Conservation (phyloP, 1,284 basidiomycete species). For the Inonotus hispidus region DNA sequence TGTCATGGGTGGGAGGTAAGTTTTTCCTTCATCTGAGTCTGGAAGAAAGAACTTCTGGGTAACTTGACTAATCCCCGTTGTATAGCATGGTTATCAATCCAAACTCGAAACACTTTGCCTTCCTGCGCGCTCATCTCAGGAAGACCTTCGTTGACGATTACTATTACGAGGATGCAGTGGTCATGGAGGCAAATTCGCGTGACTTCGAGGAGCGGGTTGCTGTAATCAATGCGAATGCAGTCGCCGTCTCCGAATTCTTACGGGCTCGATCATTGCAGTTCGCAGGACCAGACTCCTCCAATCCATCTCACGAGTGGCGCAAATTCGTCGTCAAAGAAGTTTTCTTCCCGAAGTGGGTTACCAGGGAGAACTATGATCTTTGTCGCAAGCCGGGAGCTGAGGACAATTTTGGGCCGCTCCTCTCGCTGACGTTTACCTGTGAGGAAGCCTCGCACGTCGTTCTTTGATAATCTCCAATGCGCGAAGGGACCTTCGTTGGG, state of each 20-base stretch:
- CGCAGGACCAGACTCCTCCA: constrained; percentile 12
- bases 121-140: constrained; percentile 57
- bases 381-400: constrained; percentile 45
- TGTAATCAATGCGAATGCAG: constrained; percentile 79
- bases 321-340: constrained; percentile 70
- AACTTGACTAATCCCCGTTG: not conserved
- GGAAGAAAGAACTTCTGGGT: not conserved
- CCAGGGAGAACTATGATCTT: constrained; percentile 66
- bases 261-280: constrained; percentile 31
- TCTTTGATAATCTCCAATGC: constrained; percentile 83
- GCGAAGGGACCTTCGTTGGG: constrained; percentile 93
- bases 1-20: constrained; percentile 95
- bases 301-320: constrained; percentile 37
- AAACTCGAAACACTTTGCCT: constrained; percentile 56
- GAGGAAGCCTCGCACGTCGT: constrained; percentile 65
- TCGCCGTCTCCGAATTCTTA: constrained; percentile 77
- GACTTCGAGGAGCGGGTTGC: constrained; percentile 79
- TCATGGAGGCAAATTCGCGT: constrained; percentile 96
- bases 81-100: constrained; percentile 84
- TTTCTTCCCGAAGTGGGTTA: constrained; percentile 86
- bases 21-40: constrained; percentile 18
- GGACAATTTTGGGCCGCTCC: constrained; percentile 83
- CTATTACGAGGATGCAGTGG: constrained; percentile 91
- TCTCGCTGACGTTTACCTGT: constrained; percentile 85
- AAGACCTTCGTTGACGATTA: constrained; percentile 79